Conservation (phyloP, 2,329 filamentous ascomycete species). For the Penicillium verrucosum region DNA sequence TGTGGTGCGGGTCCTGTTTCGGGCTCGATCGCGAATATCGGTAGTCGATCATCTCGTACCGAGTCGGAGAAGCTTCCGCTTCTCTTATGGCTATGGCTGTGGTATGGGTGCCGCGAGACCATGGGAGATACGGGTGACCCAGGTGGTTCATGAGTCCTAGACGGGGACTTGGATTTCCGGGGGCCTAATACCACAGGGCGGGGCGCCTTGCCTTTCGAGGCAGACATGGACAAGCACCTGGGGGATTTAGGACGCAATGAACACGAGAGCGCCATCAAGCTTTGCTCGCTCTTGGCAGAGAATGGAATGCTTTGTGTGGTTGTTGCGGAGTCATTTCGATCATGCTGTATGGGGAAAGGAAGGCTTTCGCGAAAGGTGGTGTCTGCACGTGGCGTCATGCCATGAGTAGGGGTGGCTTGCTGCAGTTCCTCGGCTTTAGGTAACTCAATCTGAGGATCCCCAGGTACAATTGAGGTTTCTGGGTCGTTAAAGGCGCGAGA, state of each 20-base stretch:
- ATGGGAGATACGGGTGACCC: slow-evolving; percentile 27
- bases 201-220: slow-evolving; percentile 34
- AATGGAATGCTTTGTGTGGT: slow-evolving; percentile 36
- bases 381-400: slow-evolving; percentile 3
- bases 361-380: slow-evolving; percentile 18
- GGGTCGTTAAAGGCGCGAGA: slow-evolving; percentile 56
- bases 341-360: slow-evolving; percentile 25
- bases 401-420: slow-evolving; percentile 5
- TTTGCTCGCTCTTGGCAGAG: slow-evolving; percentile 47
- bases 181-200: slow-evolving; percentile 43
- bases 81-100: slow-evolving; percentile 65
- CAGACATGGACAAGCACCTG: slow-evolving; percentile 37
- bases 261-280: slow-evolving; percentile 58
- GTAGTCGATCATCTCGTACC: slow-evolving; percentile 63
- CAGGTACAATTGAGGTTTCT: slow-evolving; percentile 68
- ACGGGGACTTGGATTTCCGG: slow-evolving; percentile 29
- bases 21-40: slow-evolving; percentile 48
- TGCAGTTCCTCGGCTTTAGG: slow-evolving; percentile 28
- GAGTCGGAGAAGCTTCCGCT: slow-evolving; percentile 88
- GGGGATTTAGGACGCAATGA: slow-evolving; percentile 53
- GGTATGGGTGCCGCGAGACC: slow-evolving; percentile 47
- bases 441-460: slow-evolving; percentile 64
- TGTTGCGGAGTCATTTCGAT: slow-evolving; percentile 36
- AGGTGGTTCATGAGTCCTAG: slow-evolving; percentile 23
- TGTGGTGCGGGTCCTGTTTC: slow-evolving; percentile 51